Evolutionary conservation across 257 asterid genomes (phyloP).

Genomic region (Lavandula angustifolia): DNA sequence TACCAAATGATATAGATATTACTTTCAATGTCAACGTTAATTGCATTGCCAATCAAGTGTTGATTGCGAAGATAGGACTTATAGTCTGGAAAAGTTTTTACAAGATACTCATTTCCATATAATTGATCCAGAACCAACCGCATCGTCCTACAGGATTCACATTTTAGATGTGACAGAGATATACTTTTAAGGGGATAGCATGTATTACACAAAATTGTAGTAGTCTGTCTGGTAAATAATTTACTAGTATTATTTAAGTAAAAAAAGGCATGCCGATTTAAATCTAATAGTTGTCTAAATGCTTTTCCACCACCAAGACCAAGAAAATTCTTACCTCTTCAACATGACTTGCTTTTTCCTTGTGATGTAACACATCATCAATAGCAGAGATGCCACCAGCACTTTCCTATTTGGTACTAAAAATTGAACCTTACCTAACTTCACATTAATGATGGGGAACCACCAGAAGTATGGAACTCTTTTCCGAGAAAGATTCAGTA

Average conservation of each 20-base stretch:
- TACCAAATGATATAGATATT: conserved; percentile 1
- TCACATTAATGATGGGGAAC: conserved; percentile 65
- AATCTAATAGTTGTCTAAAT: background rate
- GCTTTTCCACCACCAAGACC: conserved; percentile 3
- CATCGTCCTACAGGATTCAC: background rate
- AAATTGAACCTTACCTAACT: conserved; percentile 52
- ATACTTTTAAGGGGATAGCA: conserved; percentile 1
- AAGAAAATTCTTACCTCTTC: conserved; percentile 59
- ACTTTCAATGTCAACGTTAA: background rate
- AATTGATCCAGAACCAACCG: background rate
- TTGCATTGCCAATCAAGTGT: conserved; percentile 2
- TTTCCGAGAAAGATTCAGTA: conserved; percentile 53
- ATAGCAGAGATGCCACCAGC: conserved; percentile 48
- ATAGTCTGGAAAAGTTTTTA: conserved; percentile 4
- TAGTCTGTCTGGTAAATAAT: background rate
- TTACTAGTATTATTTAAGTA: background rate
- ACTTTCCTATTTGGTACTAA: conserved; percentile 65
- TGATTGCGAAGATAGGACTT: background rate
- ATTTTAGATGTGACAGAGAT: background rate
- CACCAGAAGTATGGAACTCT: conserved; percentile 57
- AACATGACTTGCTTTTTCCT: conserved; percentile 63
- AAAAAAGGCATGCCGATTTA: conserved; percentile 4
- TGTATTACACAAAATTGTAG: conserved; percentile 4
- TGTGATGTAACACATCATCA: conserved; percentile 46
- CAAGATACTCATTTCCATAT: background rate